Evolutionary conservation across 2,329 filamentous ascomycete species (phyloP).

Genomic region (Tolypocladium cylindrosporum): DNA sequence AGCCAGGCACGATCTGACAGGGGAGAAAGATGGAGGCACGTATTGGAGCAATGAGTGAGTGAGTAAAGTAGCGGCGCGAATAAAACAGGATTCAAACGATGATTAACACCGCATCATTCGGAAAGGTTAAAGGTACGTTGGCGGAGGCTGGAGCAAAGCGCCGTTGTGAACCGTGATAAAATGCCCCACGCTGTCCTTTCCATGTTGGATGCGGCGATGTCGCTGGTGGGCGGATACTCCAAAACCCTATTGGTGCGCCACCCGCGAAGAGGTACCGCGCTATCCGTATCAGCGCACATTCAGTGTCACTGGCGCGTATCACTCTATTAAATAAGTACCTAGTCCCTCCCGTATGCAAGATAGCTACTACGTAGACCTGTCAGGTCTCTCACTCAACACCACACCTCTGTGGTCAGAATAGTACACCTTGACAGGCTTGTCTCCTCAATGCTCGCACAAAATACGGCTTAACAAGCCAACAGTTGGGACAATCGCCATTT

Average conservation of each 20-base stretch:
- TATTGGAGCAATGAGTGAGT: not conserved
- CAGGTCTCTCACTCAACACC: no score
- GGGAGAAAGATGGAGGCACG: not conserved
- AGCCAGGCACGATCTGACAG: not conserved
- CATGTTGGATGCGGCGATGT: not conserved
- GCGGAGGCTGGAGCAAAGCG: not conserved
- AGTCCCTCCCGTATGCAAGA: no score
- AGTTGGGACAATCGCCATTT: not conserved
- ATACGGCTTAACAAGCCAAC: not conserved
- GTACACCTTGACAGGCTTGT: not conserved
- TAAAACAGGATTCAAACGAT: not conserved
- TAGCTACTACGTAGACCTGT: no score
- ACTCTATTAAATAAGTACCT: no score
- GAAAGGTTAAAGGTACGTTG: not conserved
- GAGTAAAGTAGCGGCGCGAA: not conserved
- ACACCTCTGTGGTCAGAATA: no score
- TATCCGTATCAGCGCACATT: no score
- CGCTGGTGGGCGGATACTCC: not conserved
- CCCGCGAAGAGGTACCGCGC: not conserved
- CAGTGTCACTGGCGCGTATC: no score
- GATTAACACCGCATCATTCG: not conserved
- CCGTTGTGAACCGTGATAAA: not conserved
- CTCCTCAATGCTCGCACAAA: not conserved
- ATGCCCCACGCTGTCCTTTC: constrained; percentile 1
- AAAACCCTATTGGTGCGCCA: not conserved